These are phyloP conservation scores for Colletotrichum shisoi DNA, from an alignment of 2,329 filamentous ascomycete genomes.

Conservation along the genomic window DNA sequence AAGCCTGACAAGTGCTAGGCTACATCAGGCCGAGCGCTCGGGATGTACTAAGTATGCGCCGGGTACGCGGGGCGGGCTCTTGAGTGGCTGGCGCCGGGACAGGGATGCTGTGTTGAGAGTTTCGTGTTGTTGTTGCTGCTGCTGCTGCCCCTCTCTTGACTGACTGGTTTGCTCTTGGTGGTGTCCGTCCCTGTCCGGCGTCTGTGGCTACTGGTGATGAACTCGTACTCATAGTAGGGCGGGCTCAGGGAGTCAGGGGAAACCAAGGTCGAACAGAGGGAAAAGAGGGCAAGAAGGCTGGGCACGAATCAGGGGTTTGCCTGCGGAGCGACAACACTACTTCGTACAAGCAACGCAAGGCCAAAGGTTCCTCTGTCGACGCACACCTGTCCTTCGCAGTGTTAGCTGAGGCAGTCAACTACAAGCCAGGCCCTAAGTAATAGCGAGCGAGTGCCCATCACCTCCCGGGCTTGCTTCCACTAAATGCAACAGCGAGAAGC, in stretches of 20 bases:
- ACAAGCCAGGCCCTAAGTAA: too few relatives aligned
- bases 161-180: background rate
- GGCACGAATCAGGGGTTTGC: background rate
- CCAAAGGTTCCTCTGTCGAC: background rate
- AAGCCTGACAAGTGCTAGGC: slow-evolving; percentile 34
- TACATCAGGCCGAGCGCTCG: slow-evolving; percentile 21
- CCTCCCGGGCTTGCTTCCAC: background rate
- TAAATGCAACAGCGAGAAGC: slow-evolving; percentile 22
- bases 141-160: background rate
- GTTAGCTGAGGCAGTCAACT: background rate
- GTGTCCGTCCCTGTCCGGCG: background rate
- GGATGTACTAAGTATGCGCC: slow-evolving; percentile 36
- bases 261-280: background rate
- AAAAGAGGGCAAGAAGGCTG: background rate
- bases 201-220: background rate
- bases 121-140: background rate
- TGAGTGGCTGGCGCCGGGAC: slow-evolving; percentile 1
- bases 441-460: background rate
- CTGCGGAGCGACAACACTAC: background rate
- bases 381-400: background rate
- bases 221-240: slow-evolving; percentile 23
- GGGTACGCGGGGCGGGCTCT: slow-evolving; percentile 32
- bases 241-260: background rate
- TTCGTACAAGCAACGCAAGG: background rate
- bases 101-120: slow-evolving; percentile 17